Conservation (phyloP, 768 basidiomycete genomes). For the Pleurotus ostreatus region DNA sequence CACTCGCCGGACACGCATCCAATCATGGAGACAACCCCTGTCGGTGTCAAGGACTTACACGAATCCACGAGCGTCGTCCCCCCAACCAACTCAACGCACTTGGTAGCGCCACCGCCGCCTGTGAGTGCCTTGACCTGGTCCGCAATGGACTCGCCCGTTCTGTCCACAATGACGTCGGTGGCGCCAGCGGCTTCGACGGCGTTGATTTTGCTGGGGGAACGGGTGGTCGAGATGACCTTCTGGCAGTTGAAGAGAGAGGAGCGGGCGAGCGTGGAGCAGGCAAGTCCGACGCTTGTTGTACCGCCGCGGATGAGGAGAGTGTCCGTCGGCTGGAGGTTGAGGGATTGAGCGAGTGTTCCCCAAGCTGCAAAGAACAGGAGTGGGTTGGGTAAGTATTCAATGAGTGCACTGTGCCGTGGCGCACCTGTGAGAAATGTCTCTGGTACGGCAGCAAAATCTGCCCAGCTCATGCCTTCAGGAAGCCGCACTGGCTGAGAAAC, state of each 20-base stretch:
- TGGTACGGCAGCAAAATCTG: constrained; percentile 19
- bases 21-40: constrained; percentile 16
- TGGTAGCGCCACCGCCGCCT: constrained; percentile 14
- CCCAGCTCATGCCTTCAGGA: constrained; percentile 17
- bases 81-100: constrained; percentile 21
- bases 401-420: not conserved
- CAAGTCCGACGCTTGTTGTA: constrained; percentile 20
- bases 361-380: constrained; percentile 11
- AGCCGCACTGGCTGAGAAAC: constrained; percentile 19
- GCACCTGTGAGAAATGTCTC: constrained; percentile 21
- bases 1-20: constrained; percentile 17
- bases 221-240: constrained; percentile 19
- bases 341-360: constrained; percentile 13
- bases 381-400: not conserved
- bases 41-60: constrained; percentile 11
- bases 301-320: constrained; percentile 21
- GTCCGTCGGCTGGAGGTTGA: constrained; percentile 14
- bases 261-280: constrained; percentile 16
- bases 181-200: constrained; percentile 13
- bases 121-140: constrained; percentile 17
- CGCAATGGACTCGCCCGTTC: constrained; percentile 10
- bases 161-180: constrained; percentile 18
- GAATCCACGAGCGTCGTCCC: constrained; percentile 15
- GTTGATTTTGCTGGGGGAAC: constrained; percentile 12
- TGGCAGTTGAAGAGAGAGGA: constrained; percentile 17